These are phyloP conservation scores for Hylodesmum podocarpum DNA, from an alignment of 306 rosid genomes.

Conservation along the genomic window DNA sequence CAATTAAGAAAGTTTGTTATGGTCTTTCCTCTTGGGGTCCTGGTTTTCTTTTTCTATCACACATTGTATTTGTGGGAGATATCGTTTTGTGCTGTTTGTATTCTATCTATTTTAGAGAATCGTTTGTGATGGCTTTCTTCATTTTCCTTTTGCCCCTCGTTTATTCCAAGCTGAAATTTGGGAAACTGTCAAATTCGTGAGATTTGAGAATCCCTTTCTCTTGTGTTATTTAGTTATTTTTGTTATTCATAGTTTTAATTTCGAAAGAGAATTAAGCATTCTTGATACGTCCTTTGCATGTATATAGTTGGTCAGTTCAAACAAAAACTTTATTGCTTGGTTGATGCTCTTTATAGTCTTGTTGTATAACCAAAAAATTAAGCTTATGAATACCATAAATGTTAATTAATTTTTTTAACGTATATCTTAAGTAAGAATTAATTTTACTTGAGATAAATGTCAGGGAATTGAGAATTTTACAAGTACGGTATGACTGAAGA, in stretches of 20 bases:
- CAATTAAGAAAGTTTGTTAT: too few relatives aligned
- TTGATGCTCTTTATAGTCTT: neutral
- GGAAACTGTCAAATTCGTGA: neutral
- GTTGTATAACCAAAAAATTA: neutral
- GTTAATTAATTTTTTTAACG: neutral
- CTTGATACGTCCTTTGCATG: neutral
- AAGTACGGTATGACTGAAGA: too few relatives aligned
- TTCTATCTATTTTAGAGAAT: neutral
- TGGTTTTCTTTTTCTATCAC: neutral
- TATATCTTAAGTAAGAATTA: too few relatives aligned
- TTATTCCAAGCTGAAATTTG: neutral
- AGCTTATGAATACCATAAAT: neutral
- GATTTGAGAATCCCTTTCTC: neutral
- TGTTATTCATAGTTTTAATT: neutral
- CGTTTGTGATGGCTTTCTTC: neutral
- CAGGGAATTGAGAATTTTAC: too few relatives aligned
- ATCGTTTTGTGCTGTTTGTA: conserved; percentile 24
- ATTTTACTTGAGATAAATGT: too few relatives aligned
- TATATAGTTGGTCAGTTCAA: neutral
- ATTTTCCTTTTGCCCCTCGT: neutral
- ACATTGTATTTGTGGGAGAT: neutral
- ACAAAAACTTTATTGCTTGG: neutral
- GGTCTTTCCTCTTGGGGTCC: too few relatives aligned
- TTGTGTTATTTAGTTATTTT: neutral
- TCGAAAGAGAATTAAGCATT: neutral